Percentiles rank a stretch among this genome's conserved stretches.
Evolutionary conservation across 2,329 filamentous ascomycete species (phyloP).

Genomic region (Diaporthe nobilis): DNA sequence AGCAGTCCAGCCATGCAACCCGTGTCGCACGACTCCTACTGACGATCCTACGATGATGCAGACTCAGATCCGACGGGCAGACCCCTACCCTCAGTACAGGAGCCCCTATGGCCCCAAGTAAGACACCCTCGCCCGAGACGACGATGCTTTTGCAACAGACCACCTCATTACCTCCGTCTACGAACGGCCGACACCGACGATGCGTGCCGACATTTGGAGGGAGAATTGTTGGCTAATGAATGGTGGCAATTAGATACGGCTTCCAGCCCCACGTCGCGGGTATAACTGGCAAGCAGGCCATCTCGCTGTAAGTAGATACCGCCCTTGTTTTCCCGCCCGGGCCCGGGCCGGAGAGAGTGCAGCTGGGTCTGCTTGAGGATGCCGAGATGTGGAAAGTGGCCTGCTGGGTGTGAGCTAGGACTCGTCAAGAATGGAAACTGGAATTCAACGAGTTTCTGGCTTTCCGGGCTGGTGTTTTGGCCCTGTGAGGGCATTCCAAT

Average conservation of each 20-base stretch:
- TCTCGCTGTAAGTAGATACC: conserved; percentile 65
- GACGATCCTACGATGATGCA: conserved; percentile 50
- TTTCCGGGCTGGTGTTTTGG: background rate
- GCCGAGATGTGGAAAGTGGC: background rate
- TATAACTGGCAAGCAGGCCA: conserved; percentile 62
- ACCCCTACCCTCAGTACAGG: conserved; percentile 62
- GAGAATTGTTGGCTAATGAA: conserved; percentile 47
- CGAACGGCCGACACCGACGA: background rate
- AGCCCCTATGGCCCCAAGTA: conserved; percentile 78
- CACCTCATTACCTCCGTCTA: background rate
- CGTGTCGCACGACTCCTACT: conserved; percentile 44
- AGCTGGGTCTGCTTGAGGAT: background rate
- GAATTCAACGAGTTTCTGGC: background rate
- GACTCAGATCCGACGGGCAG: conserved; percentile 60
- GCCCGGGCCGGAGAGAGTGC: background rate
- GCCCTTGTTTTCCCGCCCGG: background rate
- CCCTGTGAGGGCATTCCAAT: background rate
- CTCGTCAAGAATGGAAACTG: background rate
- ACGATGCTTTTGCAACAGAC: conserved; percentile 21
- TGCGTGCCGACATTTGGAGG: background rate
- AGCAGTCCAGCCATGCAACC: background rate
- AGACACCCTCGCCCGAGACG: conserved; percentile 50
- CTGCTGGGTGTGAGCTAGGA: background rate
- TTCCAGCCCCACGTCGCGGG: conserved; percentile 69
- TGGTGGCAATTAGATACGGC: conserved; percentile 65